Evolutionary conservation across 1,139 yeast species (phyloP).

Genomic region (Cylindricascospora bacillispora): DNA sequence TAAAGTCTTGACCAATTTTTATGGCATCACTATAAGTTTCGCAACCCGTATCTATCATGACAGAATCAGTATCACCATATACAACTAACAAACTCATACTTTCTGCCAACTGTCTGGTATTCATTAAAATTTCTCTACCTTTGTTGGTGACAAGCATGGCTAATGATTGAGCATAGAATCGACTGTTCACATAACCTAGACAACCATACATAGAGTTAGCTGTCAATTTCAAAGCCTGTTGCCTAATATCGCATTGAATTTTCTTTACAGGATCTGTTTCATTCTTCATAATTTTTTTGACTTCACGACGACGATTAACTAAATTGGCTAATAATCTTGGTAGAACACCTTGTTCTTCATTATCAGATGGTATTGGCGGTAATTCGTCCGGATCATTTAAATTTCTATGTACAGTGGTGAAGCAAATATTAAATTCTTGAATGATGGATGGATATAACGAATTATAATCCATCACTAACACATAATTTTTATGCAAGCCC

Average conservation of each 20-base stretch:
- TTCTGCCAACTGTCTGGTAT: constrained; percentile 88
- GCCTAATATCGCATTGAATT: constrained; percentile 86
- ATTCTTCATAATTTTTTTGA: constrained; percentile 71
- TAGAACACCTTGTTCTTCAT: constrained; percentile 61
- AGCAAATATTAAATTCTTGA: constrained; percentile 93
- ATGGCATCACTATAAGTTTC: constrained; percentile 60
- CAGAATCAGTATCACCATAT: constrained; percentile 98
- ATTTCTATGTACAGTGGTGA: constrained; percentile 82
- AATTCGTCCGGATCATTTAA: constrained; percentile 50
- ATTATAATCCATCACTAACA: constrained; percentile 95
- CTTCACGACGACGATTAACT: constrained; percentile 87
- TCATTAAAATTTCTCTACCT: constrained; percentile 92
- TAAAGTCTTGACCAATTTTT: constrained; percentile 75
- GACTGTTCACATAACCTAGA: constrained; percentile 80
- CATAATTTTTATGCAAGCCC: constrained; percentile 81
- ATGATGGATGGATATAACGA: constrained; percentile 94
- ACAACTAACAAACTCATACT: constrained; percentile 71
- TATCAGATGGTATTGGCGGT: constrained; percentile 58
- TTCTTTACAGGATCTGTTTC: constrained; percentile 51
- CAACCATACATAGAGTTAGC: constrained; percentile 99
- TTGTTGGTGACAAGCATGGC: constrained; percentile 93
- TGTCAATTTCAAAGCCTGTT: constrained; percentile 89
- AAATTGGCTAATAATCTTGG: constrained; percentile 75
- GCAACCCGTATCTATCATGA: constrained; percentile 91
- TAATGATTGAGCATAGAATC: constrained; percentile 91